A percentile compares a stretch with the other conserved stretches of the same genome.
Conservation (phyloP, 257 asterid species). For the Agastache rugosa region DNA sequence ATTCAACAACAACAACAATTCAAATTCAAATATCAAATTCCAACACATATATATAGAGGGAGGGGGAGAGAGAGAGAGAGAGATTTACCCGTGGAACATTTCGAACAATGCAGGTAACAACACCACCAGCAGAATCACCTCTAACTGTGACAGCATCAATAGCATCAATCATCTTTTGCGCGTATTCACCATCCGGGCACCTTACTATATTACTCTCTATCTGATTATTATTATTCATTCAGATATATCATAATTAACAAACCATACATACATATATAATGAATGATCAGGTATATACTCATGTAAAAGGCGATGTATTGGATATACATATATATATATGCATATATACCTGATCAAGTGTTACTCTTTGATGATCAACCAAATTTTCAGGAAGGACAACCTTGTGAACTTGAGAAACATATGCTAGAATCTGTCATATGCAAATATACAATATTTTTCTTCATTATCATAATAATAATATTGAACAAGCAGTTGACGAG, state of each 20-base stretch:
- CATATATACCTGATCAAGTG: slow-evolving; percentile 68
- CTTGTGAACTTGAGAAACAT: slow-evolving; percentile 92
- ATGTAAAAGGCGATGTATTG: too few species aligned
- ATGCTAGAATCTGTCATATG: slow-evolving; percentile 76
- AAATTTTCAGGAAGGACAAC: slow-evolving; percentile 81
- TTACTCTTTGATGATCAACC: slow-evolving; percentile 69
- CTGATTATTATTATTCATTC: slow-evolving; percentile 54
- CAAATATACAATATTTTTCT: too few species aligned
- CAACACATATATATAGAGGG: too few species aligned
- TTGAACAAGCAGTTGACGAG: too few species aligned
- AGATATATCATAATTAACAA: not conserved
- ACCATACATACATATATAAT: too few species aligned
- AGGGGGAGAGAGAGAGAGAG: too few species aligned
- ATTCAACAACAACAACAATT: slow-evolving; percentile 5
- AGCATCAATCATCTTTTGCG: slow-evolving; percentile 97
- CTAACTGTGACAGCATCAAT: slow-evolving; percentile 88
- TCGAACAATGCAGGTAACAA: slow-evolving; percentile 94
- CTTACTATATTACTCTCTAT: slow-evolving; percentile 87
- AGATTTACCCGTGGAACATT: slow-evolving; percentile 92
- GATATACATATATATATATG: too few species aligned
- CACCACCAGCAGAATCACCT: slow-evolving; percentile 99
- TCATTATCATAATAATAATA: too few species aligned
- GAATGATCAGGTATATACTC: too few species aligned
- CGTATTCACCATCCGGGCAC: slow-evolving; percentile 94
- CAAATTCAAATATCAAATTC: too few species aligned